Evolutionary conservation across 2,329 filamentous ascomycete species (phyloP).

Genomic region (Magnaporthiopsis poae): DNA sequence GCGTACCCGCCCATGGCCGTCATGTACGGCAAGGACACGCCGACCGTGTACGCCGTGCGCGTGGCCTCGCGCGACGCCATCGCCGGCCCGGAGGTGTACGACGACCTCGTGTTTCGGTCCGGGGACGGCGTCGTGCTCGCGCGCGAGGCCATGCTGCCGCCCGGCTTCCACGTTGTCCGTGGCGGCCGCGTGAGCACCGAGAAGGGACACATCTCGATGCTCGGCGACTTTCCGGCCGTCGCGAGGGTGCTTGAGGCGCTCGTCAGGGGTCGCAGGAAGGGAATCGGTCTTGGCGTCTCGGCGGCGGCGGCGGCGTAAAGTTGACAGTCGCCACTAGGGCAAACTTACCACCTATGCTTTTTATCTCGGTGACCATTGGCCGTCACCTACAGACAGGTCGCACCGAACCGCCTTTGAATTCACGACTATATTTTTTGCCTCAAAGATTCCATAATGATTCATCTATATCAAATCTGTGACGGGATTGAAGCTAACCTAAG

Average conservation of each 20-base stretch:
- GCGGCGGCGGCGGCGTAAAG: not conserved
- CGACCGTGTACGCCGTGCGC: constrained; percentile 73
- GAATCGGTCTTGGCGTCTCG: constrained; percentile 54
- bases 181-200: constrained; percentile 71
- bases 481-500: not conserved
- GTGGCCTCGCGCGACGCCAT: constrained; percentile 67
- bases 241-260: constrained; percentile 64
- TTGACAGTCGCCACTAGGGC: not conserved
- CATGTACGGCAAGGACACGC: constrained; percentile 77
- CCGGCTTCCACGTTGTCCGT: constrained; percentile 64
- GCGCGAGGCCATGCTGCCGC: constrained; percentile 72
- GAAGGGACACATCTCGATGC: constrained; percentile 74
- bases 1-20: constrained; percentile 71
- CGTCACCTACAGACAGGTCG: too few relatives aligned
- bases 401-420: too few relatives aligned
- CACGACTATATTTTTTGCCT: too few relatives aligned
- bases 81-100: constrained; percentile 58
- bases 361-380: not conserved
- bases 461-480: too few relatives aligned
- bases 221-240: constrained; percentile 76
- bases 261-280: constrained; percentile 54
- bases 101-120: constrained; percentile 74
- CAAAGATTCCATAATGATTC: too few relatives aligned
- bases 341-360: not conserved
- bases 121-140: constrained; percentile 86